These are phyloP conservation scores for Metroxylon sagu DNA, from an alignment of 176 grass and related monocot species.

Conservation along the genomic window DNA sequence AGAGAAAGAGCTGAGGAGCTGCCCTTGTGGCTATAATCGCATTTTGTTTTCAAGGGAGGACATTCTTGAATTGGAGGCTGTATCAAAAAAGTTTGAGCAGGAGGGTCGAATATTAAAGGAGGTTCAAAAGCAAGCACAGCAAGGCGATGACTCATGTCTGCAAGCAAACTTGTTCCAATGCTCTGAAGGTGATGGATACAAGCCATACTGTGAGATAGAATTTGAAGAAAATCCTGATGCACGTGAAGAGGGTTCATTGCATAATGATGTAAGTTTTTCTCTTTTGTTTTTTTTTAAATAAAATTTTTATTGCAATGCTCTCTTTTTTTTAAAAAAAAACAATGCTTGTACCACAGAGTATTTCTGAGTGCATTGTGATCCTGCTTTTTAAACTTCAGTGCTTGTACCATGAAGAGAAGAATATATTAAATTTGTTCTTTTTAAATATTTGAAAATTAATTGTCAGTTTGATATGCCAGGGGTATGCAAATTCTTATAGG, in stretches of 20 bases:
- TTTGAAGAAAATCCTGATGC: slow-evolving; percentile 14
- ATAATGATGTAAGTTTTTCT: slow-evolving; percentile 6
- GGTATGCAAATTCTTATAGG: neutral
- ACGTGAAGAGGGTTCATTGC: neutral
- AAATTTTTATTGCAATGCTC: too few relatives aligned
- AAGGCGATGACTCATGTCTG: slow-evolving; percentile 21
- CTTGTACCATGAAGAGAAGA: too few relatives aligned
- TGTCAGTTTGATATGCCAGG: slow-evolving; percentile 3
- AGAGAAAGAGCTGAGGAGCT: slow-evolving; percentile 77
- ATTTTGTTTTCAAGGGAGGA: slow-evolving; percentile 62
- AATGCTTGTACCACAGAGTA: too few relatives aligned
- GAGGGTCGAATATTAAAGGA: slow-evolving; percentile 29
- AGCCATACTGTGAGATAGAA: slow-evolving; percentile 26
- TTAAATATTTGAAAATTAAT: too few relatives aligned
- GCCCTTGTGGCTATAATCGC: slow-evolving; percentile 44
- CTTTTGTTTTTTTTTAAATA: neutral
- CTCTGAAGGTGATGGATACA: slow-evolving; percentile 10
- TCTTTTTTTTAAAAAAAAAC: too few relatives aligned
- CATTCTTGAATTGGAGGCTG: slow-evolving; percentile 57
- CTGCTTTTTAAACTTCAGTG: too few relatives aligned
- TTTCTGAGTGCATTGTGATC: too few relatives aligned
- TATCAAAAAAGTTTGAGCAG: slow-evolving; percentile 58
- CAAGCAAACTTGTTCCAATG: slow-evolving; percentile 6
- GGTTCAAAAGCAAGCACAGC: slow-evolving; percentile 45
- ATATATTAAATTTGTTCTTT: neutral